A percentile compares a stretch with the other conserved stretches of the same genome.
Evolutionary conservation across 2,329 filamentous ascomycete species (phyloP).

Genomic region (Keithomyces neogunnii): DNA sequence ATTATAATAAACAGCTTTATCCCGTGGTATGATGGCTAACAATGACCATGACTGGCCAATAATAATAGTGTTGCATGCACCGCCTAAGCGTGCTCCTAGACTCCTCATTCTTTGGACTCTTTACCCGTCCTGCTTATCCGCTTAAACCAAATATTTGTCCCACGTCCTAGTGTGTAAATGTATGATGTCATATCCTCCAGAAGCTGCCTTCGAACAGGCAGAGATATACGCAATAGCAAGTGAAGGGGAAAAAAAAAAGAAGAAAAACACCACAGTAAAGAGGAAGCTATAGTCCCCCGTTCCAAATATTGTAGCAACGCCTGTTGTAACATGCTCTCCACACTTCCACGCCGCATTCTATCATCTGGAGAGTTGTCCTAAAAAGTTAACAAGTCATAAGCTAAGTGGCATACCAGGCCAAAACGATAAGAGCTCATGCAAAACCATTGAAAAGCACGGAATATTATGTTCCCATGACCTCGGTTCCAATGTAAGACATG

Average conservation of each 20-base stretch:
- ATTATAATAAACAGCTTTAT: slow-evolving; percentile 2
- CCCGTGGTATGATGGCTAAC: slow-evolving; percentile 12
- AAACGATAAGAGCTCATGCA: not conserved
- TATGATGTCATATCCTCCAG: slow-evolving; percentile 19
- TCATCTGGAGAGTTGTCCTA: slow-evolving; percentile 19
- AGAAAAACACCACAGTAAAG: not conserved
- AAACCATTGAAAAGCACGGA: slow-evolving; percentile 4
- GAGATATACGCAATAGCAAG: too few species aligned
- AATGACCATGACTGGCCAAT: slow-evolving; percentile 6
- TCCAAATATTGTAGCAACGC: slow-evolving; percentile 25
- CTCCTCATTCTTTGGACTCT: not conserved
- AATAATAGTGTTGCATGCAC: slow-evolving; percentile 5
- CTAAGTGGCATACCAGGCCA: not conserved
- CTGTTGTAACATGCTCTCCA: slow-evolving; percentile 24
- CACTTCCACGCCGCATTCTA: slow-evolving; percentile 19
- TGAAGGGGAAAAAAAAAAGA: too few species aligned
- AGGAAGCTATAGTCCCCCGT: not conserved
- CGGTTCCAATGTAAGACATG: not conserved
- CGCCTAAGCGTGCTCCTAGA: slow-evolving; percentile 9
- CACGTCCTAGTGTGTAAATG: slow-evolving; percentile 11
- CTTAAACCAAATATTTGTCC: not conserved
- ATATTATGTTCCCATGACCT: not conserved
- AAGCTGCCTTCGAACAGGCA: not conserved
- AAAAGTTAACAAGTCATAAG: slow-evolving; percentile 20
- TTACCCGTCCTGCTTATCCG: not conserved